These are phyloP conservation scores for Sextonia rubra DNA, from an alignment of 164 flowering plant genomes.

Conservation along the genomic window DNA sequence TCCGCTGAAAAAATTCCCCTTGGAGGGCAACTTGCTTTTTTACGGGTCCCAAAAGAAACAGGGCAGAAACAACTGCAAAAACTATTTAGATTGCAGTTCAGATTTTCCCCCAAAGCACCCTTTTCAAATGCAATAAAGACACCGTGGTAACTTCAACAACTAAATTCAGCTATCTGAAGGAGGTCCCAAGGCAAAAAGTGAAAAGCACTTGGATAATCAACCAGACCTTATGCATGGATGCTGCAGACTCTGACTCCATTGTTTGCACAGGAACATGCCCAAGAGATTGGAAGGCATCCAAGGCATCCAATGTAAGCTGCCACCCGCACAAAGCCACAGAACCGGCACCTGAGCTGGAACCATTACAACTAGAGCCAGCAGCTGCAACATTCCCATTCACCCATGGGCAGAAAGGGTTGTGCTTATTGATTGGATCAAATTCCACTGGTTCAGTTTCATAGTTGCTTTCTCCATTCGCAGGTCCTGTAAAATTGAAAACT, in stretches of 20 bases:
- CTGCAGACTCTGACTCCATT: conserved; percentile 87
- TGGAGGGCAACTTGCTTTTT: too few relatives aligned
- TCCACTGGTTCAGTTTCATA: conserved; percentile 65
- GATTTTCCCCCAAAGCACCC: too few relatives aligned
- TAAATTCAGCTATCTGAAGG: too few relatives aligned
- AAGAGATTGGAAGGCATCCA: conserved; percentile 65
- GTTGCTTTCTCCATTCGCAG: conserved; percentile 83
- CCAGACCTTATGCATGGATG: conserved; percentile 82
- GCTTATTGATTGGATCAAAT: conserved; percentile 90
- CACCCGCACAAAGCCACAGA: conserved; percentile 80
- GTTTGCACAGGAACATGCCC: conserved; percentile 65
- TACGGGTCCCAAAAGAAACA: too few relatives aligned
- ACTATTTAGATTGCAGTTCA: too few relatives aligned
- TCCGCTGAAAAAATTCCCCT: too few relatives aligned
- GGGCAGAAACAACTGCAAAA: too few relatives aligned
- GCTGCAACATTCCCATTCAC: conserved; percentile 99
- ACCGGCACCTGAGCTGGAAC: conserved; percentile 42
- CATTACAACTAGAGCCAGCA: conserved; percentile 59
- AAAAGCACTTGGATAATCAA: too few relatives aligned
- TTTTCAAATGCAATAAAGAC: too few relatives aligned
- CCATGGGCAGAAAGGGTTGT: conserved; percentile 92
- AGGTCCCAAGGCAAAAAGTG: not conserved
- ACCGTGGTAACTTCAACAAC: too few relatives aligned
- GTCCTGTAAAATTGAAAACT: conserved; percentile 39
- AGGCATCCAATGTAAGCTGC: conserved; percentile 92